A percentile compares a stretch with the other conserved stretches of the same genome.
Conservation (phyloP, 805 yeast species). For the Starmerella riodocensis region DNA sequence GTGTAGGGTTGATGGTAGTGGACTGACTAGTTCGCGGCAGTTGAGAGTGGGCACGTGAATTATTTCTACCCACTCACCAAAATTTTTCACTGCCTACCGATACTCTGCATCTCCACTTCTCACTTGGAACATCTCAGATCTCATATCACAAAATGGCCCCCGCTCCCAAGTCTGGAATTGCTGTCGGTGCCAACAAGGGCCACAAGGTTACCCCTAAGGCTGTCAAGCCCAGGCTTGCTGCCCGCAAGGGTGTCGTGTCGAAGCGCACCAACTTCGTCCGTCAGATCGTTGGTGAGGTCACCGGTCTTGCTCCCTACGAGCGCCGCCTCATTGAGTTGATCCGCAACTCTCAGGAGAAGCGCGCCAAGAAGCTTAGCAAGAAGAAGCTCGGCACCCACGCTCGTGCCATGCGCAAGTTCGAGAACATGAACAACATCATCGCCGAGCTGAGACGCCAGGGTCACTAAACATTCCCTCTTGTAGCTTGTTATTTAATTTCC, state of each 20-base stretch:
- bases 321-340: constrained; percentile 98
- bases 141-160: constrained; percentile 16
- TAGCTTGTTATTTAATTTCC: constrained; percentile 9
- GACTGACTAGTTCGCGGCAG: no score
- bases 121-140: constrained; percentile 5
- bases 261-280: constrained; percentile 95
- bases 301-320: constrained; percentile 99
- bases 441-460: constrained; percentile 69
- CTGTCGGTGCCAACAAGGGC: constrained; percentile 99
- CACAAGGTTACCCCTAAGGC: constrained; percentile 82
- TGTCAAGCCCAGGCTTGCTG: constrained; percentile 76
- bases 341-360: constrained; percentile 99
- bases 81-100: constrained; percentile 12
- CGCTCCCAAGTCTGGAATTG: constrained; percentile 50
- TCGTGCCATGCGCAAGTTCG: constrained; percentile 99
- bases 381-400: constrained; percentile 97
- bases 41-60: no score
- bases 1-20: no score
- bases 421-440: constrained; percentile 92
- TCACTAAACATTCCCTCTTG: constrained; percentile 17
- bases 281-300: constrained; percentile 87
- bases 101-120: background rate
- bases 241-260: constrained; percentile 93
- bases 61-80: constrained; percentile 16
- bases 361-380: constrained; percentile 99